Evolutionary conservation across 345 rosid species (phyloP).

Genomic region (Luvunga scandens): DNA sequence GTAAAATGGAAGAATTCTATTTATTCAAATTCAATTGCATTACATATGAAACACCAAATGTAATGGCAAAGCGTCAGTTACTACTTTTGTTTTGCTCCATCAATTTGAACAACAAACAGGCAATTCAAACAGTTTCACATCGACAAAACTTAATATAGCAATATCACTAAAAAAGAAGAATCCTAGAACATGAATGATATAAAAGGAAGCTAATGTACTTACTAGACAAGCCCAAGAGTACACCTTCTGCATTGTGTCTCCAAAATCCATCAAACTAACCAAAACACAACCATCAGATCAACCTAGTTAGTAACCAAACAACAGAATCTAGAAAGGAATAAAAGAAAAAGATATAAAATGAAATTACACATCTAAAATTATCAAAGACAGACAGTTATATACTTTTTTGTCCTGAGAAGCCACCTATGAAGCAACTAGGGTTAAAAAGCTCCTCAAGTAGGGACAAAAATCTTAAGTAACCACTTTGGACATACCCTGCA

Average conservation of each 20-base stretch:
- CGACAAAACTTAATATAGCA: no score
- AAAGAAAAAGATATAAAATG: not conserved
- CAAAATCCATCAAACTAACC: constrained; percentile 30
- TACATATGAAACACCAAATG: not conserved
- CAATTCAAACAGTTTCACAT: not conserved
- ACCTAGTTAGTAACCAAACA: not conserved
- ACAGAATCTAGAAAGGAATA: not conserved
- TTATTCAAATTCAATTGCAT: not conserved
- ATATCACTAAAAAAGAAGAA: not conserved
- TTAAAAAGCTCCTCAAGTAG: not conserved
- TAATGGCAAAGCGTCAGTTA: not conserved
- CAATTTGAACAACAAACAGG: not conserved
- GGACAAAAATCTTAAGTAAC: not conserved
- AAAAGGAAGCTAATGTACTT: not conserved
- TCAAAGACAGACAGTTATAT: not conserved
- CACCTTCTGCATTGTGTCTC: constrained; percentile 13
- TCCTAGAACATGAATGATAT: not conserved
- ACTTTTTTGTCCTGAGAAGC: not conserved
- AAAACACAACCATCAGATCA: not conserved
- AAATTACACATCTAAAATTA: not conserved
- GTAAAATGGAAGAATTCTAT: not conserved
- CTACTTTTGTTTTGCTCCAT: not conserved
- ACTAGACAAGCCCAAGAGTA: constrained; percentile 16
- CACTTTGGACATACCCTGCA: not conserved
- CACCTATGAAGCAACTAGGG: not conserved